Conservation (phyloP, 192 early-diverging fungal species). For the Coemansia aciculifera region DNA sequence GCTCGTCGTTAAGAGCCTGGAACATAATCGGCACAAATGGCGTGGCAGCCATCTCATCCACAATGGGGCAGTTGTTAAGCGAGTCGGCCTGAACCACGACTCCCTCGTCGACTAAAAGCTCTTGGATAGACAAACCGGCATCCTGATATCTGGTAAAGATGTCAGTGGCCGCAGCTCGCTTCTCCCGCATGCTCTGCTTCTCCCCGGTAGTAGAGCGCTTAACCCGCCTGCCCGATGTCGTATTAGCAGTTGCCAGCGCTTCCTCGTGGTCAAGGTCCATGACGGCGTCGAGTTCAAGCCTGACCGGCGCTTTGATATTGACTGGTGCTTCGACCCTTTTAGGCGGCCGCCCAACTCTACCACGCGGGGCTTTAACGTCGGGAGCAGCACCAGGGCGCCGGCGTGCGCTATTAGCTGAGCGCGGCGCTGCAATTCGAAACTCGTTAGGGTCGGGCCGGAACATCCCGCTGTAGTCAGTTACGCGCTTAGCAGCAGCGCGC, state of each 20-base stretch:
- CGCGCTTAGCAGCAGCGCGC: neutral
- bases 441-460: neutral
- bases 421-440: neutral
- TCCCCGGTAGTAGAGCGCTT: neutral
- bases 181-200: neutral
- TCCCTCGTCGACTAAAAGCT: neutral
- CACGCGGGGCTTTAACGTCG: neutral
- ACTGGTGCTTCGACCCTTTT: neutral
- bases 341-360: neutral
- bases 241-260: neutral
- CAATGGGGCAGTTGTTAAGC: neutral
- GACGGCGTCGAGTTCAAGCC: neutral
- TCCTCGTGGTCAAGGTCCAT: neutral
- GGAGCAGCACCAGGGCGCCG: neutral
- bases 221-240: neutral
- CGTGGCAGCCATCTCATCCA: neutral
- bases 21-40: constrained; percentile 21
- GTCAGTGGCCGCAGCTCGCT: neutral
- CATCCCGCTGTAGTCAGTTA: neutral
- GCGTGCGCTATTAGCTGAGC: neutral
- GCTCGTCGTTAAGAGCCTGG: neutral
- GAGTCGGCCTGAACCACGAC: neutral
- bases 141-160: neutral
- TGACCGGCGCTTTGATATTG: neutral
- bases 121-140: neutral